Evolutionary conservation across 2,329 filamentous ascomycete genomes (phyloP), one percentile per base, ranked within the genome.

Genomic region (Cordyceps militaris): DNA sequence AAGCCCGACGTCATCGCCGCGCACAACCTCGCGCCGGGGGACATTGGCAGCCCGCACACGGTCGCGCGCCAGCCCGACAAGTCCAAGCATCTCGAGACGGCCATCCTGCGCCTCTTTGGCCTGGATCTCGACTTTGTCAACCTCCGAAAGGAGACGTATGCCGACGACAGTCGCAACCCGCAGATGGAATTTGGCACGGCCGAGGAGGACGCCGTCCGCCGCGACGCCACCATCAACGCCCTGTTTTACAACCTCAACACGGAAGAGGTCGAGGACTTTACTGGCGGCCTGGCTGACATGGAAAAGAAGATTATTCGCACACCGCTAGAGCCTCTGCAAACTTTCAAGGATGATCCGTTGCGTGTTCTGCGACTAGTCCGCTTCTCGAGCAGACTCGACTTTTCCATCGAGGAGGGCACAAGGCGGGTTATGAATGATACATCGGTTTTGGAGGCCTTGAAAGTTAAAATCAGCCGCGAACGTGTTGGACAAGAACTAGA

Each of bases 101-200:
- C 91, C 50, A 96, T 91, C 10, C 91, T 89, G 24, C 88, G 81
- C 63, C 85, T 97, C 59, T 86, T 96, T 66, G 91, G 88, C 1
- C 79, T 95, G 50, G 93, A 97, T 67, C 82, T 97, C 49, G 93
- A 99, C 69, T 86, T 99, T 67, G 94, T 99, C 65, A 99, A 97
- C 69, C 76, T 97, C 48, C 83, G 93, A 47, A 95, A 91, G 68
- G 94, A 97, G 74, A 92, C 87, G 0, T 97, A 97, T 65, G 82
- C 86, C 1, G 86, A 90, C n/a, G 85, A 94, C 60, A 96, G 89
- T 67, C 84, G 94, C 36, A 96, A 95, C 66, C 93, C 93, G 1
- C 81, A 90, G 65, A 88, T 97, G 80, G 91, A 96, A 69, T 97
- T 97, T 71, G 94, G 93, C 5, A 96, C 91, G 0, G 87, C 93